Evolutionary conservation across 164 flowering plant genomes (phyloP).

Genomic region (Litsea cubeba): DNA sequence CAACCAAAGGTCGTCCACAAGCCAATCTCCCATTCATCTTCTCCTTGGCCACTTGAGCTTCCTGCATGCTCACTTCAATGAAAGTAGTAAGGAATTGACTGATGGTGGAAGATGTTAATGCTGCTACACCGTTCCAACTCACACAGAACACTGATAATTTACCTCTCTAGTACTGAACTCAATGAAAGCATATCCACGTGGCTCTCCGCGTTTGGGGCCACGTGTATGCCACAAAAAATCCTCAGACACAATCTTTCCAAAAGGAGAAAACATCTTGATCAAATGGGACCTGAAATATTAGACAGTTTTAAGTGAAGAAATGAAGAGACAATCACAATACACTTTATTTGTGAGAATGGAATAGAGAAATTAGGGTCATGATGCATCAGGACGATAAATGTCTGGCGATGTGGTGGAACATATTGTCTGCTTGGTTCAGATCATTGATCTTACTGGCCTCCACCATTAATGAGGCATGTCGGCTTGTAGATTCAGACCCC

Average conservation of each 20-base stretch:
- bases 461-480: no score
- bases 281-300: slow-evolving; percentile 48
- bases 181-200: slow-evolving; percentile 87
- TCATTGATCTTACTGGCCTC: no score
- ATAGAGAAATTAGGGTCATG: background rate
- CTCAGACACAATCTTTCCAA: slow-evolving; percentile 74
- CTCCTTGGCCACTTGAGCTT: slow-evolving; percentile 81
- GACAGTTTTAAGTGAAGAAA: background rate
- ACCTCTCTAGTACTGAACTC: slow-evolving; percentile 79
- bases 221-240: slow-evolving; percentile 88
- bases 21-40: slow-evolving; percentile 83
- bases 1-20: slow-evolving; percentile 80
- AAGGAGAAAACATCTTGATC: slow-evolving; percentile 87
- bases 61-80: slow-evolving; percentile 93
- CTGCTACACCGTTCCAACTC: background rate
- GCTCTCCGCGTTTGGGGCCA: slow-evolving; percentile 86
- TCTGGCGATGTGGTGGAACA: no score
- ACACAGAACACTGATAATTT: slow-evolving; percentile 19
- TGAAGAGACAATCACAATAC: background rate
- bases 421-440: no score
- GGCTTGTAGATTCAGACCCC: no score
- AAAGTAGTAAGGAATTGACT: slow-evolving; percentile 41
- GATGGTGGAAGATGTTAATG: background rate
- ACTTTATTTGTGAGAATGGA: background rate
- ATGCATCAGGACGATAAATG: no score